Evolutionary conservation across 208 protist species (phyloP).

Genomic region (Wallacemonas sp.): DNA sequence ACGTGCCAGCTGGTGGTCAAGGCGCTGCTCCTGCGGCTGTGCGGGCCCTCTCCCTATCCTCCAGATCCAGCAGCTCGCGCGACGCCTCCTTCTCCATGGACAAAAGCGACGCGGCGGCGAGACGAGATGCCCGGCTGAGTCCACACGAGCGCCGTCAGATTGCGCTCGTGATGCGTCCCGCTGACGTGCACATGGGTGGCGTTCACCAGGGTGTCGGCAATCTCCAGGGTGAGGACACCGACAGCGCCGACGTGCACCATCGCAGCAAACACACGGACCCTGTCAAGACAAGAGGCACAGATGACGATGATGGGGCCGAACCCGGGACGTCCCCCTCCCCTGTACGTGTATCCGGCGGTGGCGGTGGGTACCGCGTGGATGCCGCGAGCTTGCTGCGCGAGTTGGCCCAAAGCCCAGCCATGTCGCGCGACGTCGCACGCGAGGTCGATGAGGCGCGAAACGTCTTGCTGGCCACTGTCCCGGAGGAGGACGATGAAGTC

Average conservation of each 20-base stretch:
- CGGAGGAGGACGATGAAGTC: too few relatives aligned
- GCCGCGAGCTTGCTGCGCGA: neutral
- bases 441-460: too few relatives aligned
- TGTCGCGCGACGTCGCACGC: too few relatives aligned
- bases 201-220: constrained; percentile 9
- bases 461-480: too few relatives aligned
- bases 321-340: too few relatives aligned
- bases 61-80: neutral
- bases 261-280: too few relatives aligned
- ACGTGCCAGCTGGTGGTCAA: too few relatives aligned
- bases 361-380: neutral
- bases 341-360: too few relatives aligned
- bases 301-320: too few relatives aligned
- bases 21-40: too few relatives aligned
- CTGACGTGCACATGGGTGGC: constrained; percentile 33
- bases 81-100: constrained; percentile 26
- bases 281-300: too few relatives aligned
- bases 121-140: constrained; percentile 24
- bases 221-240: neutral
- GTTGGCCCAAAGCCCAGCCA: neutral
- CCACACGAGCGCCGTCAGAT: constrained; percentile 34
- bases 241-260: too few relatives aligned
- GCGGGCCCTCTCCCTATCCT: neutral
- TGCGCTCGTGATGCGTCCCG: constrained; percentile 30
- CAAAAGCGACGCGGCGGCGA: constrained; percentile 30